Evolutionary conservation across 306 rosid species (phyloP), one percentile per base, ranked within the genome.

Genomic region (Glycine soja): DNA sequence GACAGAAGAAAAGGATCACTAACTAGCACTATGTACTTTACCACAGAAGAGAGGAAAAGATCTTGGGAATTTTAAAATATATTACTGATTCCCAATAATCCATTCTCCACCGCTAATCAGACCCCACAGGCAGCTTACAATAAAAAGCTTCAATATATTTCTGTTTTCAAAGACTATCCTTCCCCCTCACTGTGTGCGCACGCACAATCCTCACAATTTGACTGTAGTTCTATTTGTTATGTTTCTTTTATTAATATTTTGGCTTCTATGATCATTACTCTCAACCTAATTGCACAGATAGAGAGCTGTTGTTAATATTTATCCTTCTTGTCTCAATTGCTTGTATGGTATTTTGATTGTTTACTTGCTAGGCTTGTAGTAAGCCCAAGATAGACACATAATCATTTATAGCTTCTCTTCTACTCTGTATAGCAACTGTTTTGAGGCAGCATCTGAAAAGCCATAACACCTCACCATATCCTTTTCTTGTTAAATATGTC

Each of bases 381-480:
- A 24, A 24, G 30, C 30, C 30, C 30, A 24, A 0, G 30, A 24
- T 24, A 24, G 2, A 24, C 30, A 24, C 43, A 62, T 40, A 12
- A 42, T 67, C 58, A n/a, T 59, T 58, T 58, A 42, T 13, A 72
- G 54, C 56, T 57, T 78, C 70, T 52, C 18, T 62, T 51, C 61
- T 8, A n/a, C 43, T 57, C 46, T 42, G 46, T 42, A 42, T 42
- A 68, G 11, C 19, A 57, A 67, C 63, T 40, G 38, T 62, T 69
- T 9, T 71, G 24, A 48, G 59, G 24, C 24, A 56, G 61, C 51
- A 70, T 24, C 48, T 66, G 19, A 68, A 74, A 79, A 68, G 53
- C 36, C 78, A 59, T 19, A 58, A 67, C 62, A 50, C 51, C 42
- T 42, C 16, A 80, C 53, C 53, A 70, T 75, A 45, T 48, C 68